Evolutionary conservation across 805 yeast species (phyloP).

Genomic region (Candida adriatica): DNA sequence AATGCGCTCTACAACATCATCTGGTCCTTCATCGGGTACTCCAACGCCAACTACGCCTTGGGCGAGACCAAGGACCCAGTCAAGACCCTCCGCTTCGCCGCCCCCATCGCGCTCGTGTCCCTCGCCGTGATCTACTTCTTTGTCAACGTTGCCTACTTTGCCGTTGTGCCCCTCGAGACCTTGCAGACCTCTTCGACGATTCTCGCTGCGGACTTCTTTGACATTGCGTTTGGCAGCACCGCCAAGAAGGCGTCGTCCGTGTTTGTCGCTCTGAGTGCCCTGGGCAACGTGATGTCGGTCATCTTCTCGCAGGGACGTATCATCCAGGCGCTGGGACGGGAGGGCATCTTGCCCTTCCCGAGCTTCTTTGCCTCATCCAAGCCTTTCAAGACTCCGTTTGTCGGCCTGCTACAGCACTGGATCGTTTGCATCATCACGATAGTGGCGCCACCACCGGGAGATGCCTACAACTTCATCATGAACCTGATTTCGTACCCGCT

Average conservation of each 20-base stretch:
- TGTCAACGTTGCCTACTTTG: slow-evolving; percentile 73
- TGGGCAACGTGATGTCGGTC: slow-evolving; percentile 78
- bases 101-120: slow-evolving; percentile 61
- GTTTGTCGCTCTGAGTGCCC: slow-evolving; percentile 73
- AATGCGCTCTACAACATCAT: slow-evolving; percentile 76
- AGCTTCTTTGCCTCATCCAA: slow-evolving; percentile 60
- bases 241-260: slow-evolving; percentile 73
- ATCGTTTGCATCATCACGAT: slow-evolving; percentile 66
- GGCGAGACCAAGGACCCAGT: slow-evolving; percentile 75
- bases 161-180: slow-evolving; percentile 67
- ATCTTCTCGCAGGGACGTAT: slow-evolving; percentile 78
- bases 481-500: slow-evolving; percentile 78
- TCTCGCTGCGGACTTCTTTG: slow-evolving; percentile 72
- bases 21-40: slow-evolving; percentile 81
- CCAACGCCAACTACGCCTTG: slow-evolving; percentile 76
- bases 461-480: slow-evolving; percentile 75
- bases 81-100: slow-evolving; percentile 61
- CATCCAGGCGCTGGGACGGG: slow-evolving; percentile 75
- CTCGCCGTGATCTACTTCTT: slow-evolving; percentile 65
- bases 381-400: slow-evolving; percentile 69
- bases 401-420: slow-evolving; percentile 74
- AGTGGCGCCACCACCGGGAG: slow-evolving; percentile 81
- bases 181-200: slow-evolving; percentile 56
- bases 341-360: slow-evolving; percentile 73
- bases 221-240: slow-evolving; percentile 57